phyloP scores from a whole-genome alignment of 768 basidiomycete species.

The Tephrocybe sp. region DNA sequence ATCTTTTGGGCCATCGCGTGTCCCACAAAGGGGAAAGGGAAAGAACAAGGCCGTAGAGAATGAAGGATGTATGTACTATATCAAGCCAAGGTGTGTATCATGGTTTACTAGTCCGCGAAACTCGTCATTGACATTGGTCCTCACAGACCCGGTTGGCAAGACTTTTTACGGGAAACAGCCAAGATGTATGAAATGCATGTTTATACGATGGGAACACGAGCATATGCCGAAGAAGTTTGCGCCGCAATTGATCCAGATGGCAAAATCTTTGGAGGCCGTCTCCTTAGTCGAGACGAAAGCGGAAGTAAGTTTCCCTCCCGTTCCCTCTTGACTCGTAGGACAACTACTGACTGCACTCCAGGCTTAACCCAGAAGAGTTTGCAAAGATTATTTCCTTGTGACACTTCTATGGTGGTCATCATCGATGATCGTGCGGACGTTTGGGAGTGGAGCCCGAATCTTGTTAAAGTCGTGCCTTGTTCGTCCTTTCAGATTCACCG shows the following conservation, averaged over 20 bases:
- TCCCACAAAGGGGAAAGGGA: slow-evolving; percentile 45
- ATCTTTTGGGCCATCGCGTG: slow-evolving; percentile 48
- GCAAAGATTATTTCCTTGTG: slow-evolving; percentile 91
- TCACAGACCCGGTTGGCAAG: slow-evolving; percentile 74
- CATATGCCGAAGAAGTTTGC: slow-evolving; percentile 95
- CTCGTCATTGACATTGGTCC: slow-evolving; percentile 10
- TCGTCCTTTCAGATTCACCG: slow-evolving; percentile 21
- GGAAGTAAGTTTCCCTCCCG: slow-evolving; percentile 66
- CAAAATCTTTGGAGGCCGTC: slow-evolving; percentile 80
- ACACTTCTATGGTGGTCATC: slow-evolving; percentile 98
- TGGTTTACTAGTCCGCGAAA: neutral
- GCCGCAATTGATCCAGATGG: slow-evolving; percentile 90
- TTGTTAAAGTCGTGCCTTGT: slow-evolving; percentile 98
- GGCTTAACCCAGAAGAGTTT: slow-evolving; percentile 92
- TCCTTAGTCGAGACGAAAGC: slow-evolving; percentile 93
- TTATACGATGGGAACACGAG: slow-evolving; percentile 98
- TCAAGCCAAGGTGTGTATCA: slow-evolving; percentile 84
- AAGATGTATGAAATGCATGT: slow-evolving; percentile 97
- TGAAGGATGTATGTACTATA: slow-evolving; percentile 93
- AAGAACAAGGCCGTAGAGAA: slow-evolving; percentile 66
- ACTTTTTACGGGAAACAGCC: slow-evolving; percentile 73
- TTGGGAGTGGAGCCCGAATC: slow-evolving; percentile 97
- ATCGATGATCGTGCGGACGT: slow-evolving; percentile 99
- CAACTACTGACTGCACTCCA: slow-evolving; percentile 28
- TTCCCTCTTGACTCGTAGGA: neutral